Percentiles rank a stretch among this genome's conserved stretches.
These are phyloP conservation scores for Claviceps lovelessii DNA, from an alignment of 2,329 filamentous ascomycete genomes.

Conservation along the genomic window DNA sequence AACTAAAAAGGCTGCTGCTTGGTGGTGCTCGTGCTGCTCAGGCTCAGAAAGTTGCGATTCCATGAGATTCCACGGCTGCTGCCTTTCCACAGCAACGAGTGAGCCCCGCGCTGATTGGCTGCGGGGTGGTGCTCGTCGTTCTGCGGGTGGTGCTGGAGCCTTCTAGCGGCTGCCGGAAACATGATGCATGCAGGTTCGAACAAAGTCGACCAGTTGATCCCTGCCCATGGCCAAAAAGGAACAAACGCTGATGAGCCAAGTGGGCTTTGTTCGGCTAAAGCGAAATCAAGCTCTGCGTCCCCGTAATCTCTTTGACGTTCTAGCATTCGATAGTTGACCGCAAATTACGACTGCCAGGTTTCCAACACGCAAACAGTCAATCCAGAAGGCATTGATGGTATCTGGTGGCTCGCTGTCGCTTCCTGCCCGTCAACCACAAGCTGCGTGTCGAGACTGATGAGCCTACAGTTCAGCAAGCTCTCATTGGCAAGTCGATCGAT, in stretches of 20 bases:
- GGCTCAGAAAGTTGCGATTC: constrained; percentile 24
- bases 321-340: background rate
- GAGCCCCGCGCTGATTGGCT: constrained; percentile 13
- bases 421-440: too few species aligned
- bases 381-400: too few species aligned
- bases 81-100: constrained; percentile 13
- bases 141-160: constrained; percentile 10
- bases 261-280: background rate
- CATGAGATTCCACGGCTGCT: constrained; percentile 30
- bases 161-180: constrained; percentile 10
- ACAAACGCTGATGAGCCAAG: background rate
- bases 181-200: background rate
- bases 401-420: too few species aligned
- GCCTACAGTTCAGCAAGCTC: background rate
- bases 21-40: constrained; percentile 5
- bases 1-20: constrained; percentile 21
- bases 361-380: too few species aligned
- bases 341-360: background rate
- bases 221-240: background rate
- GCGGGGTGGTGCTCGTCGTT: constrained; percentile 1
- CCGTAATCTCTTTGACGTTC: too few species aligned
- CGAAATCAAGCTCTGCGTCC: background rate
- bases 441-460: background rate
- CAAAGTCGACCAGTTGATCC: background rate
- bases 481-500: background rate